These are phyloP conservation scores for Wickerhamomyces chambardii DNA, from an alignment of 805 yeast species.

Conservation along the genomic window DNA sequence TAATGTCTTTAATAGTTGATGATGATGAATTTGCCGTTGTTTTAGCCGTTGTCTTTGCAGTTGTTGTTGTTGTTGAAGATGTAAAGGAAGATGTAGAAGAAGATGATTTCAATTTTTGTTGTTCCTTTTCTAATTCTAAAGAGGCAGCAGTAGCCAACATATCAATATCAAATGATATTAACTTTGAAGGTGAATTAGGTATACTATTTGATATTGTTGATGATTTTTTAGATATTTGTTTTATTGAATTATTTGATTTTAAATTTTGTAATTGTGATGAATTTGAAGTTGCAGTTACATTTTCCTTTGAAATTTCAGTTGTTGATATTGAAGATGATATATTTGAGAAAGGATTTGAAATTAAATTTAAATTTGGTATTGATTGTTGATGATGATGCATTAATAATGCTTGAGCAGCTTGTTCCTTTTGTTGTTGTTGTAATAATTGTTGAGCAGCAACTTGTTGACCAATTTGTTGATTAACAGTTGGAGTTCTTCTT, in stretches of 20 bases:
- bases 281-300: too few relatives aligned
- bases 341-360: too few relatives aligned
- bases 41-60: too few relatives aligned
- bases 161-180: constrained; percentile 16
- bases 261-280: too few relatives aligned
- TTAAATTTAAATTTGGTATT: too few relatives aligned
- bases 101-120: constrained; percentile 3
- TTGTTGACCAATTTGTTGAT: constrained; percentile 2
- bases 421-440: not conserved
- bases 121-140: constrained; percentile 19
- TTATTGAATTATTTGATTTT: too few relatives aligned
- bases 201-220: not conserved
- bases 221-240: not conserved
- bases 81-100: too few relatives aligned
- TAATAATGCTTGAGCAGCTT: not conserved
- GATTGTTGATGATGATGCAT: constrained; percentile 1
- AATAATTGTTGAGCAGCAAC: not conserved
- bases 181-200: not conserved
- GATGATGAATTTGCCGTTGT: too few relatives aligned
- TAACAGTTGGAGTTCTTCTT: constrained; percentile 11
- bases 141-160: constrained; percentile 21
- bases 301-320: too few relatives aligned
- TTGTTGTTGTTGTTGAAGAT: too few relatives aligned
- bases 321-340: too few relatives aligned
- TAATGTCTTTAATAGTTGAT: too few relatives aligned